Conservation (phyloP, 2,329 filamentous ascomycete genomes). For the Epicoccum nigrum region DNA sequence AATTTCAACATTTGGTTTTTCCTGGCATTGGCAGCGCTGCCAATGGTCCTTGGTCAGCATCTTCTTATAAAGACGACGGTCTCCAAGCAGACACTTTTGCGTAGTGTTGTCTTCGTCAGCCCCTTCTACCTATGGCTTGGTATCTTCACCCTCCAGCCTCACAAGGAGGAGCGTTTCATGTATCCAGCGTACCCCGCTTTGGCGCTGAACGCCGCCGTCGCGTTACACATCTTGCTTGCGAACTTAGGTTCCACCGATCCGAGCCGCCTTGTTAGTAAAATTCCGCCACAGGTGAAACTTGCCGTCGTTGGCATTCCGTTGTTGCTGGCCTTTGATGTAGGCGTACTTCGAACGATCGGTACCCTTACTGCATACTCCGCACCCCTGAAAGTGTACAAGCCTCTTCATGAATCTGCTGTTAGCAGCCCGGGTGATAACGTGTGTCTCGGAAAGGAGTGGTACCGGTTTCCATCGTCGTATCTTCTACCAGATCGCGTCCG, state of each 20-base stretch:
- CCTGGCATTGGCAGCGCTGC: constrained; percentile 75
- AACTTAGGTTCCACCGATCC: constrained; percentile 75
- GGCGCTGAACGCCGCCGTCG: constrained; percentile 83
- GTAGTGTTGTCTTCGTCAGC: constrained; percentile 76
- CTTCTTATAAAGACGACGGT: constrained; percentile 65
- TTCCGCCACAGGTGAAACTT: constrained; percentile 78
- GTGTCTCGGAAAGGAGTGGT: constrained; percentile 97
- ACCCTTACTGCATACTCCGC: constrained; percentile 83
- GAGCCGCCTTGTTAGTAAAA: constrained; percentile 69
- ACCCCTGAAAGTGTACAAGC: constrained; percentile 72
- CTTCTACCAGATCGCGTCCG: constrained; percentile 83
- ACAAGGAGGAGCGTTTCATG: constrained; percentile 99
- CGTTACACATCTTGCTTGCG: constrained; percentile 78
- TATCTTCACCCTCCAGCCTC: constrained; percentile 90
- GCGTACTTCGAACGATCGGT: constrained; percentile 75
- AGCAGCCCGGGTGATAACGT: constrained; percentile 70
- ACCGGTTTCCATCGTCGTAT: constrained; percentile 93
- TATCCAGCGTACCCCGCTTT: constrained; percentile 94
- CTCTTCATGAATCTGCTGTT: constrained; percentile 64
- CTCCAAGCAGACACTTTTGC: constrained; percentile 72
- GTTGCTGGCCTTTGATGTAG: constrained; percentile 68
- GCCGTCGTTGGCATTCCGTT: constrained; percentile 64
- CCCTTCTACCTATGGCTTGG: constrained; percentile 95
- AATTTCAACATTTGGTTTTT: constrained; percentile 98
- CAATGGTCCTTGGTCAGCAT: constrained; percentile 77